Evolutionary conservation across 495 filamentous ascomycete species (phyloP), one percentile per base, ranked within the genome.

Genomic region (Podospora pseudopauciseta): DNA sequence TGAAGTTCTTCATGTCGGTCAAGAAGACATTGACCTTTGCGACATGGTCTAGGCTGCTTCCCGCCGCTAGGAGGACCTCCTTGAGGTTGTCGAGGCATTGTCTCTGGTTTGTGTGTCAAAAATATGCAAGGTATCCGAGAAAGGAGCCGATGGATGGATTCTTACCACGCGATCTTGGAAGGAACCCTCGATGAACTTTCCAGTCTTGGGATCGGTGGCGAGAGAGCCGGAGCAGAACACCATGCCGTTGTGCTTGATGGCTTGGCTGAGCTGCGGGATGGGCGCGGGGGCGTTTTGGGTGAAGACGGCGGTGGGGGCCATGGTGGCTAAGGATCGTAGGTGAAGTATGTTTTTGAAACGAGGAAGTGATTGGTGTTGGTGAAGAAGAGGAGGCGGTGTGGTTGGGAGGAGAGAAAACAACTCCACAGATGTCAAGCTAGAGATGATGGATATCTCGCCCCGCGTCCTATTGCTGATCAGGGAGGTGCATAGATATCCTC

Each of bases 11-110:
- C 87, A 91, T 91, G 67, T 83, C 80, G 5, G 85, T 86, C 19
- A 92, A 69, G 73, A 89, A 92, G 44, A 91, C 81, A 71, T 89
- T 89, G 67, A 88, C 83, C 77, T 91, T 89, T 73, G 91, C 82
- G 1, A 88, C 85, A 68, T 89, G 88, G 20, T 81, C 77, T 60
- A 90, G 76, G 57, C 79, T 81, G 64, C 84, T 86, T 3, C 87
- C 87, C 3, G 87, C 86, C 26, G 82, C 86, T 59, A 85, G 81
- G 67, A 91, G 88, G 30, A 91, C 80, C 60, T 81, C 81, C 5
- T 83, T 80, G 15, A 91, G 79, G 76, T 90, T 91, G 68, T 83
- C 85, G 66, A 89, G 80, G 39, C 80, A 82, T 80, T 84, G 85
- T 55, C 72, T 71, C 80, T 84, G 55, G 18, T 11, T 16, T 2